These are phyloP conservation scores for Calonectria pseudoturangicola DNA, from an alignment of 2,329 filamentous ascomycete genomes.

Conservation along the genomic window DNA sequence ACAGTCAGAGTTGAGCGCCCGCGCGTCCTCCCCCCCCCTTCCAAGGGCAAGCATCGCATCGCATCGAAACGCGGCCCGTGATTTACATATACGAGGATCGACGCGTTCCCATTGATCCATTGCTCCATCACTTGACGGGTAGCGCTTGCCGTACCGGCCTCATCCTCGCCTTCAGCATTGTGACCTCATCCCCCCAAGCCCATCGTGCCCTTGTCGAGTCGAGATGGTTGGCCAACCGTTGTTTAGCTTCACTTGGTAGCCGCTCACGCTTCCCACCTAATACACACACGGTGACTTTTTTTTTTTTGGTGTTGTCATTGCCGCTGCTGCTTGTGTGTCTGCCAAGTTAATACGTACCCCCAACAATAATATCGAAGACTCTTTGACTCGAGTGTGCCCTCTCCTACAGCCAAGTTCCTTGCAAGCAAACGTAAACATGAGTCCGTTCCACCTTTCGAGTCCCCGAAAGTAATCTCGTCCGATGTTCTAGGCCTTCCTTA, in stretches of 20 bases:
- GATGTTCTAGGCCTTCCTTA: conserved; percentile 17
- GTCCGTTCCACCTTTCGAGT: conserved; percentile 9
- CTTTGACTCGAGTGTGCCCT: not conserved
- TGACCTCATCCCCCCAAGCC: not conserved
- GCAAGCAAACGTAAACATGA: conserved; percentile 15
- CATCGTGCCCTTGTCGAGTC: conserved; percentile 23
- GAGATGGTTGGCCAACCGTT: not conserved
- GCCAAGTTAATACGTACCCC: conserved; percentile 8
- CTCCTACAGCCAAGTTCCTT: conserved; percentile 27
- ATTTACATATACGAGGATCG: conserved; percentile 31
- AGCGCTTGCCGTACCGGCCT: conserved; percentile 1
- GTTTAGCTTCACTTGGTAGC: conserved; percentile 4
- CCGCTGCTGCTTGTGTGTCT: not conserved
- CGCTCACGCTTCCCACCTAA: not conserved
- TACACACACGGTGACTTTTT: too few species aligned
- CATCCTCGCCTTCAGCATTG: conserved; percentile 8
- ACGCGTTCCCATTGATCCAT: conserved; percentile 22
- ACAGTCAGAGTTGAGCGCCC: too few species aligned
- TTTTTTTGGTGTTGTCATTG: not conserved
- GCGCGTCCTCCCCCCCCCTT: too few species aligned
- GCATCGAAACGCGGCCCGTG: conserved; percentile 12
- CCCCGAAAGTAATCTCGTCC: not conserved
- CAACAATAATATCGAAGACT: not conserved
- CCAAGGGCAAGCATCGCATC: conserved; percentile 13
- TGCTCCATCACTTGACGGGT: conserved; percentile 1